Percentiles rank a stretch among this genome's conserved stretches.
Conservation (phyloP, 2,329 filamentous ascomycete species). For the Trichoderma afroharzianum region DNA sequence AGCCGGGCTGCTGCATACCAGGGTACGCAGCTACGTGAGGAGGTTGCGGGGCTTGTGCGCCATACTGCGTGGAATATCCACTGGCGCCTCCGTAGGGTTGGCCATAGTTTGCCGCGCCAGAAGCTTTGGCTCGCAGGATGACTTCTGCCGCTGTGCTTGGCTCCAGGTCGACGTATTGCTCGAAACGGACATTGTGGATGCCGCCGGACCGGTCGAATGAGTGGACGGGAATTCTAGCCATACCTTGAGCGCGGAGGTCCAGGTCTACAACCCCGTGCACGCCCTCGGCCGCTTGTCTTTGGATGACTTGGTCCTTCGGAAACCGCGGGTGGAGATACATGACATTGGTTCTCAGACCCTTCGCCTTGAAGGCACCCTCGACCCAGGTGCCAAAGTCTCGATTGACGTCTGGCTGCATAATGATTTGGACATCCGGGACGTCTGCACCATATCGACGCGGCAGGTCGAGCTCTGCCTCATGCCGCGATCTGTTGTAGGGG, state of each 20-base stretch:
- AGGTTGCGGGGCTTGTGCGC: constrained; percentile 27
- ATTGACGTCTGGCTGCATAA: constrained; percentile 74
- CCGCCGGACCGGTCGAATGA: constrained; percentile 79
- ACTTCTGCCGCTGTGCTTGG: constrained; percentile 76
- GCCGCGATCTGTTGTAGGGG: constrained; percentile 51
- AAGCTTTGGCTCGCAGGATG: constrained; percentile 65
- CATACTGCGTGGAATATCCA: constrained; percentile 32
- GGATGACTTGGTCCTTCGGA: constrained; percentile 73
- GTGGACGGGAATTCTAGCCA: constrained; percentile 73
- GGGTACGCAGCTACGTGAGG: constrained; percentile 23
- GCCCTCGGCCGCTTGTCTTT: constrained; percentile 81
- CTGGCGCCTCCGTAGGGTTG: constrained; percentile 29
- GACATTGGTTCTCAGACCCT: constrained; percentile 71
- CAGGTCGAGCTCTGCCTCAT: constrained; percentile 61
- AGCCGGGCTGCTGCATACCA: constrained; percentile 26
- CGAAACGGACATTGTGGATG: constrained; percentile 73
- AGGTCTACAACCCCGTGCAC: constrained; percentile 82
- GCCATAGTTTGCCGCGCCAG: constrained; percentile 29
- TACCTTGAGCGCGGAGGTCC: constrained; percentile 63
- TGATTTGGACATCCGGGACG: constrained; percentile 85
- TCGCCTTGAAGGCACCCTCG: constrained; percentile 68
- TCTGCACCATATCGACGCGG: constrained; percentile 69
- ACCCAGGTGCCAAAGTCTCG: constrained; percentile 81
- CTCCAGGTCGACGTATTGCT: constrained; percentile 82
- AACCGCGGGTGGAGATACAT: constrained; percentile 76